Evolutionary conservation across 164 flowering plant species (phyloP).

Genomic region (Umbellularia californica): DNA sequence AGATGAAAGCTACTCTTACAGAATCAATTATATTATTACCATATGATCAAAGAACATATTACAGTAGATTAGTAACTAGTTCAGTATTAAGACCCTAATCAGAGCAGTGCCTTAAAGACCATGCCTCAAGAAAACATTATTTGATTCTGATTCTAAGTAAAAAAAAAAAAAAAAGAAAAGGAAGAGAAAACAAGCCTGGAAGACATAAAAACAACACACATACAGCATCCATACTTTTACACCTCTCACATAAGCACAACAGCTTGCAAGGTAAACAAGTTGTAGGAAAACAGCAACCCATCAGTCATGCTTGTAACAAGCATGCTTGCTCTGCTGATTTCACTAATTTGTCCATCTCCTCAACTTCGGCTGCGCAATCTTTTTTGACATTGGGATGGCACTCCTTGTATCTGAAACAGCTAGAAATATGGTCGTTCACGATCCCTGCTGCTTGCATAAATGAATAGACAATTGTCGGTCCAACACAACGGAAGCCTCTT

Average conservation of each 20-base stretch:
- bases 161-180: neutral
- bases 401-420: constrained; percentile 70
- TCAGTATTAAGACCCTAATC: neutral
- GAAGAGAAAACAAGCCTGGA: neutral
- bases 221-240: neutral
- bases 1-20: neutral
- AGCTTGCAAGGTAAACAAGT: neutral
- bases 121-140: neutral
- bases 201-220: neutral
- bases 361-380: constrained; percentile 16
- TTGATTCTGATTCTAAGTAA: neutral
- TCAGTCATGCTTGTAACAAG: constrained; percentile 15
- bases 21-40: neutral
- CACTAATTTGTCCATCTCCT: constrained; percentile 19
- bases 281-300: neutral
- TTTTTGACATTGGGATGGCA: constrained; percentile 28
- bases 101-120: neutral
- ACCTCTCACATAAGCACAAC: neutral
- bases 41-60: neutral
- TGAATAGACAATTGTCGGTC: constrained; percentile 73
- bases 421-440: constrained; percentile 69
- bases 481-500: constrained; percentile 86
- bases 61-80: neutral
- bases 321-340: constrained; percentile 24
- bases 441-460: constrained; percentile 89